Conservation (phyloP, 345 rosid genomes). For the Rhodamnia argentea region DNA sequence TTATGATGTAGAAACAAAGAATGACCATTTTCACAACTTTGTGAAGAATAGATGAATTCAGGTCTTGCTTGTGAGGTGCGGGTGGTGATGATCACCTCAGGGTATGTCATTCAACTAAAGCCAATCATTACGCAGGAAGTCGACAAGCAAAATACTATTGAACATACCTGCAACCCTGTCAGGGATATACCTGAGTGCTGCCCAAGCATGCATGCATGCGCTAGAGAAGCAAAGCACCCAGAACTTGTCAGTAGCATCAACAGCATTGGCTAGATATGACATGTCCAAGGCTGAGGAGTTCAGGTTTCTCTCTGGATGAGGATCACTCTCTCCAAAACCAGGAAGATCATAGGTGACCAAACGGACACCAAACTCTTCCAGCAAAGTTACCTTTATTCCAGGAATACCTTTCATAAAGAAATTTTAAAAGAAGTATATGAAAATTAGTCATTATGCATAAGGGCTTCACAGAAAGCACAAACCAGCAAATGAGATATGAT, state of each 20-base stretch:
- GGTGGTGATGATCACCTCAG: no score
- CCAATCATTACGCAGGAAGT: background rate
- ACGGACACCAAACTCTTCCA: conserved; percentile 73
- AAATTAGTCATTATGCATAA: background rate
- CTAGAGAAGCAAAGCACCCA: conserved; percentile 86
- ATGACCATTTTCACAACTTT: background rate
- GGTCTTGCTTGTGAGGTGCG: background rate
- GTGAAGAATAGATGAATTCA: background rate
- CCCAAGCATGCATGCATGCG: conserved; percentile 90
- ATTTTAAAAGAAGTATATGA: background rate
- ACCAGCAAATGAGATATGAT: background rate
- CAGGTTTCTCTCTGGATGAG: conserved; percentile 61
- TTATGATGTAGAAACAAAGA: background rate
- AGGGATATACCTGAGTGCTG: conserved; percentile 77
- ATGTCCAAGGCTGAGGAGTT: conserved; percentile 82
- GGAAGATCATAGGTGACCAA: conserved; percentile 88
- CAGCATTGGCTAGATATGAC: conserved; percentile 53
- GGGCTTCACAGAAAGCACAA: background rate
- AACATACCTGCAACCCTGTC: conserved; percentile 64
- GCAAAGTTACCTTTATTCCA: conserved; percentile 57
- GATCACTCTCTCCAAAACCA: conserved; percentile 98
- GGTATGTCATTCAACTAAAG: background rate
- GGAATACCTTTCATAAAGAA: conserved; percentile 46
- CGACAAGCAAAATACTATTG: background rate
- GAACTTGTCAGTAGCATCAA: conserved; percentile 55